phyloP scores from a whole-genome alignment of 2,329 filamentous ascomycete genomes.

The Trichoderma hamatum region DNA sequence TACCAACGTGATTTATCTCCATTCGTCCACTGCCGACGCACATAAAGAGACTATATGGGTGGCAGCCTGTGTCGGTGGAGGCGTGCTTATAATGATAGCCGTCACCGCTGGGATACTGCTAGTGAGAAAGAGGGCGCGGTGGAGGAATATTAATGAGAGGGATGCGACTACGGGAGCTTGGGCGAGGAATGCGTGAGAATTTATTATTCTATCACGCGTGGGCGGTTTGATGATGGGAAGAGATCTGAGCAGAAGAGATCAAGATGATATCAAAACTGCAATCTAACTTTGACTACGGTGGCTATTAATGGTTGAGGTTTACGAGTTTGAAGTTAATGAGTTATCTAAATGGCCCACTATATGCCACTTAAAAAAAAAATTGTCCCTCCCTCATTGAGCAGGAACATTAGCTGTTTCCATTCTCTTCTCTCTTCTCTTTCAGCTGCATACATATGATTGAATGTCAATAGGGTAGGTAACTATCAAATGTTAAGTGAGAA shows the following conservation, averaged over 20 bases:
- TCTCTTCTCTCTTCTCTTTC: neutral
- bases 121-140: neutral
- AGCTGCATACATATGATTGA: neutral
- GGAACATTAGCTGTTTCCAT: neutral
- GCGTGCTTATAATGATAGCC: neutral
- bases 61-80: constrained; percentile 5
- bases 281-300: neutral
- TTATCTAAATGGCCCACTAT: neutral
- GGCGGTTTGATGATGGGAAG: neutral
- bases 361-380: neutral
- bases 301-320: neutral
- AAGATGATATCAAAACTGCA: neutral
- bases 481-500: neutral
- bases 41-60: constrained; percentile 21
- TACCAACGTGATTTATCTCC: neutral
- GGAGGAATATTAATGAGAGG: neutral
- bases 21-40: neutral
- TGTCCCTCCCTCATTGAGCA: neutral
- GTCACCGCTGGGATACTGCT: constrained; percentile 8
- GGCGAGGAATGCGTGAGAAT: neutral
- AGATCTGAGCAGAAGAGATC: neutral
- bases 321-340: neutral
- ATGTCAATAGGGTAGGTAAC: neutral
- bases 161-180: constrained; percentile 6
- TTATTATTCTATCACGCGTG: neutral